Conservation (phyloP, 345 rosid species). For the Isatis tinctoria region DNA sequence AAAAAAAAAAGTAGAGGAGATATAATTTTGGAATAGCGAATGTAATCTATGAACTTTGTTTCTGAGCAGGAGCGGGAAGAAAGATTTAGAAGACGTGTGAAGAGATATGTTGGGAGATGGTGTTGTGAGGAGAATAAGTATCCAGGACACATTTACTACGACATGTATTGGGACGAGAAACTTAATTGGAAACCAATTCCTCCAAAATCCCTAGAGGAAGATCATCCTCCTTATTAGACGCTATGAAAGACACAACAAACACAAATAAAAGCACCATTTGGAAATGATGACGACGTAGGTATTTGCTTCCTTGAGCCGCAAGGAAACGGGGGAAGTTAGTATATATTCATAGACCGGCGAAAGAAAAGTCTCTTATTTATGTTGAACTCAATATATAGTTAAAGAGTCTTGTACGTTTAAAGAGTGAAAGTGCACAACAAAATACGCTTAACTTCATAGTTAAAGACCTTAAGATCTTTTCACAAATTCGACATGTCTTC, state of each 20-base stretch:
- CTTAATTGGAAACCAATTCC: conserved; percentile 71
- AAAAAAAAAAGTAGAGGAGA: too few species aligned
- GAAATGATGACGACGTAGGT: too few species aligned
- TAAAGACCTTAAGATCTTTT: too few species aligned
- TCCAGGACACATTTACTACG: conserved; percentile 73
- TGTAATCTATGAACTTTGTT: conserved; percentile 1
- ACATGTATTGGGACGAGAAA: conserved; percentile 88
- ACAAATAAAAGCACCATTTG: too few species aligned
- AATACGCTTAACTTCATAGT: background rate
- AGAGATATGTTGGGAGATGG: conserved; percentile 72
- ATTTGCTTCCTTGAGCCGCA: too few species aligned
- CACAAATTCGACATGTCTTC: too few species aligned
- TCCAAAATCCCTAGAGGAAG: conserved; percentile 50
- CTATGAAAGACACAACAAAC: too few species aligned
- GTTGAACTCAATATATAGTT: too few species aligned
- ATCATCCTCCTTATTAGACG: conserved; percentile 65
- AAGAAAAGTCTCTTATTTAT: too few species aligned
- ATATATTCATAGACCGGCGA: too few species aligned
- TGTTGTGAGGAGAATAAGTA: conserved; percentile 57
- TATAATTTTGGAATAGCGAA: background rate
- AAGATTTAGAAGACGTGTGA: conserved; percentile 59
- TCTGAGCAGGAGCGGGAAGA: conserved; percentile 47
- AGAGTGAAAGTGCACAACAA: background rate
- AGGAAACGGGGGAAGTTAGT: too few species aligned
- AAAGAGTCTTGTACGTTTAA: too few species aligned